Base-by-base conservation (phyloP, 2,329 filamentous ascomycete species). In the Metarhizium humberi region DNA sequence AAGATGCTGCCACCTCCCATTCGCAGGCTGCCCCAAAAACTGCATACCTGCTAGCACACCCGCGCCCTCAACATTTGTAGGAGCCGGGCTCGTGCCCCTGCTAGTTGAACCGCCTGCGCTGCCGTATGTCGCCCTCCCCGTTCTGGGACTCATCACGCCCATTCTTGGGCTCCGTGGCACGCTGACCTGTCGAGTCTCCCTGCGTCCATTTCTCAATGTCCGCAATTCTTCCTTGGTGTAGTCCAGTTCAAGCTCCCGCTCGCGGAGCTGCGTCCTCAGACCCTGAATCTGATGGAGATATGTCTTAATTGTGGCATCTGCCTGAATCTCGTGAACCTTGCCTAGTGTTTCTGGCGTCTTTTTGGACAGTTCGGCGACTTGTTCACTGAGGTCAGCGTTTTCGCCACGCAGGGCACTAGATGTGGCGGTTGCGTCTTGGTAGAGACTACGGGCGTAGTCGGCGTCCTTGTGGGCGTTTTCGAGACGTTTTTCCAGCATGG, bases 81-180 rank as follows among this genome's bases (percentile, higher is more conserved):
- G 63, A 34, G 73, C 71, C 18, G 78, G 78, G 61, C 78, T 81
- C 40, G 75, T 78, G 18, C 76, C 78, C 32, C 78, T 72, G 57
- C 78, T 80, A 49, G 66, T 66, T 49, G 71, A 68, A 52, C 74
- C 71, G 14, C 68, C 66, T 30, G 67, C 53, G 13, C 56, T 50
- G n/a, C 53, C 47, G 47, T 52, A 54, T 43, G 55, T 67, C n/a
- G 56, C 62, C 36, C 66, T 65, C 11, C 61, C 64, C 5, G 64
- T 54, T n/a, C 68, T 70, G 2, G 80, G 80, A 58, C 79, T 82
- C 70, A 80, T 76, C 53, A 80, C 69, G 36, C 74, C 72, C 59
- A 77, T 70, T 6, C 78, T 73, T n/a, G 81, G 81, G 62, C 80
- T 83, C 25, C 78, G 77, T 51, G 80, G 80, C 25, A 81, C 79